Percentiles rank a stretch among this genome's conserved stretches.
Evolutionary conservation across 2,329 filamentous ascomycete species (phyloP).

Genomic region (Colletotrichum tropicale): DNA sequence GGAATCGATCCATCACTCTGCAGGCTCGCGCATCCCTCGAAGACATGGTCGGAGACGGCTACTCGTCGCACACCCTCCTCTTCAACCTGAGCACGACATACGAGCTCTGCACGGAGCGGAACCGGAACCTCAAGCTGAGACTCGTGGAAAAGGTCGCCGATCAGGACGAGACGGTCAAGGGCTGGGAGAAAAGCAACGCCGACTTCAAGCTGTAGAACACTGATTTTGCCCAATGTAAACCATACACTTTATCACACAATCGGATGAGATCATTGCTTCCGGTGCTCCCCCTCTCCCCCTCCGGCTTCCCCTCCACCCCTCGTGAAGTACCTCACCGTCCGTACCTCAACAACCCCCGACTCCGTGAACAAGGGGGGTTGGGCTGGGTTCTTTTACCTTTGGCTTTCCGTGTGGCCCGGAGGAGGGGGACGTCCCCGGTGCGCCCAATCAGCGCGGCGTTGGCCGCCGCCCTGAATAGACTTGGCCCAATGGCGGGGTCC

Average conservation of each 20-base stretch:
- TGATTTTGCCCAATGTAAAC: not conserved
- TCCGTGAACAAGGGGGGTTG: not conserved
- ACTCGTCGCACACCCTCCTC: constrained; percentile 78
- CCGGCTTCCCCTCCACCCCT: not conserved
- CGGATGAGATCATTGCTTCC: not conserved
- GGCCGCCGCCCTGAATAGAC: not conserved
- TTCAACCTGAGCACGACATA: constrained; percentile 94
- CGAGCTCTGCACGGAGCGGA: constrained; percentile 84
- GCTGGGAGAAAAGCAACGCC: constrained; percentile 73
- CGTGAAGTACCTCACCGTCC: not conserved
- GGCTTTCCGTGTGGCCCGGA: not conserved
- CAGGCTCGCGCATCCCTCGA: constrained; percentile 73
- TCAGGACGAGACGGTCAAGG: constrained; percentile 58
- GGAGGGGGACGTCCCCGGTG: not conserved
- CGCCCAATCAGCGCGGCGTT: not conserved
- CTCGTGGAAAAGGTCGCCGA: constrained; percentile 74
- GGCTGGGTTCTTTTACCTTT: not conserved
- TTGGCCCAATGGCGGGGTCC: constrained; percentile 2
- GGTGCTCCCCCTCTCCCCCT: not conserved
- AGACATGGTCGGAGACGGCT: constrained; percentile 62
- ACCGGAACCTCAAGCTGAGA: constrained; percentile 70
- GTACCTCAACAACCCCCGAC: not conserved
- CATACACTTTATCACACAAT: not conserved
- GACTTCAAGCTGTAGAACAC: constrained; percentile 74
- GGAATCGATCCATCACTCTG: not conserved